Percentiles rank a stretch among this genome's conserved stretches.
Evolutionary conservation across 2,329 filamentous ascomycete species (phyloP).

Genomic region (Pezicula radicicola): DNA sequence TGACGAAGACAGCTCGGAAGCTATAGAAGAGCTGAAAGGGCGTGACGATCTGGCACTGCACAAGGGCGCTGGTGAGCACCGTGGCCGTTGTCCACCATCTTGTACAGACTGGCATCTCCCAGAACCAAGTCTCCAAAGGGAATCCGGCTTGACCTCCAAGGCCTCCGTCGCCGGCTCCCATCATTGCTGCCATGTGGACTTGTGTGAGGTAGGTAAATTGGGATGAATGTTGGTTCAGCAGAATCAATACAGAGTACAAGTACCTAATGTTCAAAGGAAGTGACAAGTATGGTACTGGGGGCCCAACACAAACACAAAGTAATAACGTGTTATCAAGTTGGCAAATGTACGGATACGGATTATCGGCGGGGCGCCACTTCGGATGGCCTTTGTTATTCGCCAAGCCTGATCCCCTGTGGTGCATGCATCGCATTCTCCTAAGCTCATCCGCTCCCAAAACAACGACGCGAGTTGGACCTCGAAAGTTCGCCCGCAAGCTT

Average conservation of each 20-base stretch:
- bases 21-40: slow-evolving; percentile 98
- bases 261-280: background rate
- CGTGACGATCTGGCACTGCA: slow-evolving; percentile 89
- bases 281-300: too few relatives aligned
- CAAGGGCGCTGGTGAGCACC: slow-evolving; percentile 79
- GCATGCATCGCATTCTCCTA: too few relatives aligned
- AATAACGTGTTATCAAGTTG: too few relatives aligned
- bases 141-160: slow-evolving; percentile 56
- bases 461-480: too few relatives aligned
- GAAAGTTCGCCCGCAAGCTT: too few relatives aligned
- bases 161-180: slow-evolving; percentile 28
- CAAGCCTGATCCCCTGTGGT: too few relatives aligned
- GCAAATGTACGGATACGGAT: too few relatives aligned
- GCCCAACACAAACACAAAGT: too few relatives aligned
- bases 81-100: slow-evolving; percentile 96
- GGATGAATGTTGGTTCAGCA: background rate
- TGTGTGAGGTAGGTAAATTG: background rate
- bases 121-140: slow-evolving; percentile 96
- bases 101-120: slow-evolving; percentile 96
- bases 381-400: too few relatives aligned
- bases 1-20: slow-evolving; percentile 85
- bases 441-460: too few relatives aligned
- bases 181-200: slow-evolving; percentile 30
- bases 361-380: too few relatives aligned
- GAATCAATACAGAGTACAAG: background rate